Conservation (phyloP, 805 yeast species). For the Nakazawaea laoshanensis region DNA sequence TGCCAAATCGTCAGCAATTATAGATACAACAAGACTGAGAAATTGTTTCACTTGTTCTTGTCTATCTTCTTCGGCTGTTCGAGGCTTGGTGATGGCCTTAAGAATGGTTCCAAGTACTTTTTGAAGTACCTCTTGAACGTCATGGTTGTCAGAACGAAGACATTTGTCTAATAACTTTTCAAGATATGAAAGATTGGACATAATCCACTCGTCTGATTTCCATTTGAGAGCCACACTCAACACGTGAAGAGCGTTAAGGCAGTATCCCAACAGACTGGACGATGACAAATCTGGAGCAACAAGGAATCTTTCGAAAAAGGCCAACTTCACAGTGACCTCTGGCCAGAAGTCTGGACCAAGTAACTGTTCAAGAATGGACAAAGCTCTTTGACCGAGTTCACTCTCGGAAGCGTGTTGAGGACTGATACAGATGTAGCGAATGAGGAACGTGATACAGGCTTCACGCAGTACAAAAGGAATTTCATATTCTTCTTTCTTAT, state of each 20-base stretch:
- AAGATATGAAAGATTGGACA: conserved; percentile 58
- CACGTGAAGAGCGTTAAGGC: conserved; percentile 88
- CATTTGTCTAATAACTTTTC: conserved; percentile 75
- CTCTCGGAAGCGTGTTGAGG: conserved; percentile 80
- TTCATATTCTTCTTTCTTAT: conserved; percentile 24
- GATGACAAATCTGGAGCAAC: conserved; percentile 69
- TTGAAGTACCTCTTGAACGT: conserved; percentile 77
- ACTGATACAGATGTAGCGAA: conserved; percentile 80
- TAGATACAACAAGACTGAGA: conserved; percentile 48
- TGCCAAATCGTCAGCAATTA: conserved; percentile 70
- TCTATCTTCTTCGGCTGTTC: conserved; percentile 39
- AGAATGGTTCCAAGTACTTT: conserved; percentile 65
- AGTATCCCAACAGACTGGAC: conserved; percentile 62
- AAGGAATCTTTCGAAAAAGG: conserved; percentile 82
- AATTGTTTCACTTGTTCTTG: conserved; percentile 60
- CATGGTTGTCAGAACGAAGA: conserved; percentile 74
- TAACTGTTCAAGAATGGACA: conserved; percentile 67
- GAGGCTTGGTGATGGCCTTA: conserved; percentile 43
- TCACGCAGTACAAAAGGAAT: conserved; percentile 79
- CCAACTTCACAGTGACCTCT: conserved; percentile 78
- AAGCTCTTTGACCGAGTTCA: conserved; percentile 72
- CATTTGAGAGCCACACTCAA: conserved; percentile 75
- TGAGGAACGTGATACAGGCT: conserved; percentile 81
- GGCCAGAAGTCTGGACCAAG: conserved; percentile 75
- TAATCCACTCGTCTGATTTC: conserved; percentile 72